Conservation (phyloP, 2,329 filamentous ascomycete species). For the Talaromyces sp. region DNA sequence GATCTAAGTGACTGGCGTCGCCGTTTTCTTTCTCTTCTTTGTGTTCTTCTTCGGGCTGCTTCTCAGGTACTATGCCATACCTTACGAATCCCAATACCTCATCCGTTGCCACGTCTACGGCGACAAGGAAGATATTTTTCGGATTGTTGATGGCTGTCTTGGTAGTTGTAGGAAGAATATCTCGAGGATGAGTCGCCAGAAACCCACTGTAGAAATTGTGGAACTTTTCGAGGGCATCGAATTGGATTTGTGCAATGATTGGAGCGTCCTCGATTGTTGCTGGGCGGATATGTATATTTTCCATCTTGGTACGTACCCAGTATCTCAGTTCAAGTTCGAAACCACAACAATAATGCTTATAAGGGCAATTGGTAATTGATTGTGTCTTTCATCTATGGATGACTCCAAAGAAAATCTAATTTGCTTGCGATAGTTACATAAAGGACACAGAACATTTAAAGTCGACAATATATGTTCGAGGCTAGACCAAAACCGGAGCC, state of each 20-base stretch:
- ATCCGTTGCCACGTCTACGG: not conserved
- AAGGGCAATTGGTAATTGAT: not conserved
- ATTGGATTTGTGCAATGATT: slow-evolving; percentile 1
- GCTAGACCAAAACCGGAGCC: not conserved
- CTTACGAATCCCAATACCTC: slow-evolving; percentile 10
- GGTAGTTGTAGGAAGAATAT: slow-evolving; percentile 3
- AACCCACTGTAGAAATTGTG: slow-evolving; percentile 10
- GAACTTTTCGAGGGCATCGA: slow-evolving; percentile 7
- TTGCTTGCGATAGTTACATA: no score
- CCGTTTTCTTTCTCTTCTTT: not conserved
- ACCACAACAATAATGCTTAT: not conserved
- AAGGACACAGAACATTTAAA: no score
- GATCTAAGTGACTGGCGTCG: not conserved
- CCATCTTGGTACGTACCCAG: not conserved
- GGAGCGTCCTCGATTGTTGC: not conserved
- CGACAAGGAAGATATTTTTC: slow-evolving; percentile 10
- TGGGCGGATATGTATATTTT: not conserved
- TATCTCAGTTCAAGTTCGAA: not conserved
- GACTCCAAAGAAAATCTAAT: not conserved
- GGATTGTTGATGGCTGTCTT: not conserved
- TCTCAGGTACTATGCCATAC: not conserved
- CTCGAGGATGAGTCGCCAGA: not conserved
- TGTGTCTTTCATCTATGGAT: not conserved
- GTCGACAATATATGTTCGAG: not conserved
- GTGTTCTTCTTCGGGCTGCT: not conserved